Conservation (phyloP, 2,329 filamentous ascomycete genomes). For the Nannizziopsis arthrosporioides region DNA sequence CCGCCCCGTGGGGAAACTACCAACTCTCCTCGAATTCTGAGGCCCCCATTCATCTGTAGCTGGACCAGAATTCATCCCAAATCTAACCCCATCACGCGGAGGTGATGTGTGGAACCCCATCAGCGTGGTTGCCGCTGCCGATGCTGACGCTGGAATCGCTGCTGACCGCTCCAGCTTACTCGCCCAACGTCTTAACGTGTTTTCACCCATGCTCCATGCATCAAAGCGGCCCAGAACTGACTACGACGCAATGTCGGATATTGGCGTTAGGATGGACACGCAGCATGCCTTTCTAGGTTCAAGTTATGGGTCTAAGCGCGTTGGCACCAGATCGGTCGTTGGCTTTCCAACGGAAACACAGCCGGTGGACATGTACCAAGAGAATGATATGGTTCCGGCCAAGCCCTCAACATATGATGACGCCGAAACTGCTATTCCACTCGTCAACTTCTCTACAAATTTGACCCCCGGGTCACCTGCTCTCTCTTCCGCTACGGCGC, state of each 20-base stretch:
- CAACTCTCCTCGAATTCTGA: neutral
- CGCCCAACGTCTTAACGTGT: neutral
- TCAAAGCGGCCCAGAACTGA: constrained; percentile 13
- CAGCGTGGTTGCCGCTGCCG: neutral
- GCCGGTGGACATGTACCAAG: too few relatives aligned
- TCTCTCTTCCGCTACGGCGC: too few relatives aligned
- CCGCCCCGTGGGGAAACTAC: neutral
- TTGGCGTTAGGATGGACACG: neutral
- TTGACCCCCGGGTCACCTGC: too few relatives aligned
- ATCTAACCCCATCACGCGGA: neutral
- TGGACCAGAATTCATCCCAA: neutral
- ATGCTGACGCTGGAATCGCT: too few relatives aligned
- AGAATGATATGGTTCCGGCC: neutral
- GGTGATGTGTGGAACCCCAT: constrained; percentile 4
- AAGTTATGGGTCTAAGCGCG: neutral
- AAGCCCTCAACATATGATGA: neutral
- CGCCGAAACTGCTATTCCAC: too few relatives aligned
- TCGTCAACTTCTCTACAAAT: too few relatives aligned
- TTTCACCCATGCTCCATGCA: neutral
- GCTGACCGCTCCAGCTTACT: too few relatives aligned
- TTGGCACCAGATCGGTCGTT: constrained; percentile 12
- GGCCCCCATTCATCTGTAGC: neutral
- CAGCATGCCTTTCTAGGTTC: constrained; percentile 1
- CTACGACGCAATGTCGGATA: neutral
- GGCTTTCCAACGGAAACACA: neutral